Evolutionary conservation across 306 rosid species (phyloP), one percentile per base, ranked within the genome.

Genomic region (peach (Prunus persica)): DNA sequence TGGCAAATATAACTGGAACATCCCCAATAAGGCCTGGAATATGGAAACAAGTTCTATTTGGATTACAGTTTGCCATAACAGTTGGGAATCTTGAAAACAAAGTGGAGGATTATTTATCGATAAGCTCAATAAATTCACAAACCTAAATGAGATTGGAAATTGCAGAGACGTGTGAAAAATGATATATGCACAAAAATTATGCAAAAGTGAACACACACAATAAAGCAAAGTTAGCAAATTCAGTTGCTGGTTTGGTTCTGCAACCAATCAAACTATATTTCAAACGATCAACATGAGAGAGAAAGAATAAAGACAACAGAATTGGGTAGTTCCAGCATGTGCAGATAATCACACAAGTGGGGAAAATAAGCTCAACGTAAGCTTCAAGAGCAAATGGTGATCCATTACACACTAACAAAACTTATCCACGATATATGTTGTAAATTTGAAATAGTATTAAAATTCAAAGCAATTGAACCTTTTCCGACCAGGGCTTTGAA

Each of bases 401-500:
- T 52, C 58, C 58, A 18, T 34, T 10, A 61, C 19, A 6, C 14
- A 55, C 65, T 9, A 38, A 56, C 47, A 55, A 72, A n/a, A 5
- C 16, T 19, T n/a, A 8, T 41, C 34, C 46, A 20, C 0, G n/a
- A 11, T 6, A n/a, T 6, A 32, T 6, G 18, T n/a, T 41, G 20
- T 43, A 18, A 27, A 34, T 3, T 27, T 70, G 55, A 19, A 73
- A 38, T 0, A 3, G 65, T 56, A 34, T 30, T 28, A 22, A 6
- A 34, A 68, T 10, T 5, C 12, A 41, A 6, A 34, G 55, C 18
- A 6, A 73, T 63, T 25, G 47, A 15, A 90, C 98, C 97, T 90
- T 94, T 90, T 75, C 98, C 97, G 55, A 90, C 57, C 8, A 89
- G 85, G 56, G 98, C 96, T 84, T 82, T 94, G 88, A 91, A 90